A percentile compares a stretch with the other conserved stretches of the same genome.
Conservation (phyloP, 192 early-diverging fungal species). For the Radiomyces spectabilis region DNA sequence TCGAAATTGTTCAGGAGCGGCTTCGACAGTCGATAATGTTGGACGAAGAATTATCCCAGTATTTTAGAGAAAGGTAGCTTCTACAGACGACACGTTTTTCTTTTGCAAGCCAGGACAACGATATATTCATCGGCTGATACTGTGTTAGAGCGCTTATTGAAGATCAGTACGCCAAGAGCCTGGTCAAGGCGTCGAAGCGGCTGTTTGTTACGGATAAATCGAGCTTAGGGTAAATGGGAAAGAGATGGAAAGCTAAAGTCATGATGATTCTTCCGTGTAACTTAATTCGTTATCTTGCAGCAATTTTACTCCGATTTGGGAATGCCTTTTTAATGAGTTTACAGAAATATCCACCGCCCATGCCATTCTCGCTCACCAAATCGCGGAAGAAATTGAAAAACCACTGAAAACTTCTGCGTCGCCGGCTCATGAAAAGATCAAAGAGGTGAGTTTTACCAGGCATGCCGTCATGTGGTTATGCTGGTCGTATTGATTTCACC, state of each 20-base stretch:
- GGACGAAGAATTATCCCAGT: constrained; percentile 9
- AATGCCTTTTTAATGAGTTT: constrained; percentile 1
- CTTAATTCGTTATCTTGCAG: neutral
- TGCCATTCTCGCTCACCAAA: constrained; percentile 1
- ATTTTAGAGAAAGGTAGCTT: constrained; percentile 13
- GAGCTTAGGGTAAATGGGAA: constrained; percentile 4
- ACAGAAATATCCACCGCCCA: constrained; percentile 13
- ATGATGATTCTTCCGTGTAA: too few species aligned
- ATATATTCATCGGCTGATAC: neutral
- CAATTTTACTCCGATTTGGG: constrained; percentile 3
- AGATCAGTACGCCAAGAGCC: constrained; percentile 11
- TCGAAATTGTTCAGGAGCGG: neutral
- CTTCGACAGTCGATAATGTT: neutral
- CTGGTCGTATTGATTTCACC: too few species aligned
- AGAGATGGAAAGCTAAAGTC: neutral
- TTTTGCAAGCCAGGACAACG: neutral
- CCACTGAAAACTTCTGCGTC: constrained; percentile 1
- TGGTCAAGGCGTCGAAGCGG: constrained; percentile 9
- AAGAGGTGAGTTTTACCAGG: constrained; percentile 2
- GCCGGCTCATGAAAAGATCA: neutral
- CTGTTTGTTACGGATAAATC: constrained; percentile 5
- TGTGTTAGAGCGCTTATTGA: constrained; percentile 8
- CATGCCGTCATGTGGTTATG: too few species aligned
- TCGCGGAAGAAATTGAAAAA: constrained; percentile 2
- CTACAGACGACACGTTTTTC: neutral